Base-by-base conservation (phyloP, 768 basidiomycete species). In the Pseudohyphozyma bogoriensis region DNA sequence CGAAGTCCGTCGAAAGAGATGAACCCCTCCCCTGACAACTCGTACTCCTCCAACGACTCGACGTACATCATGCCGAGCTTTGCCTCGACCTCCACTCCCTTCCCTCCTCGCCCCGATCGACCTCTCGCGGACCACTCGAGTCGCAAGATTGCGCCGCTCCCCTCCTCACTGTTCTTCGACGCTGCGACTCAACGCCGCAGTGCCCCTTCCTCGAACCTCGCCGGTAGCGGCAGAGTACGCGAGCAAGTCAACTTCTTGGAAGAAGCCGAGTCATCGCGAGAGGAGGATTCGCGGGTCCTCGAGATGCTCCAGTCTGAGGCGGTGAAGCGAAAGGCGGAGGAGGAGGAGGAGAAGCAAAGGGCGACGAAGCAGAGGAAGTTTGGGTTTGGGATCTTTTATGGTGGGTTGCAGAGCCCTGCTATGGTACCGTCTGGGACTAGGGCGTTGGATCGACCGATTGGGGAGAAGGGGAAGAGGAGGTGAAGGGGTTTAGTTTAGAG, bases 261-360 rank as follows among this genome's bases (percentile, higher is more conserved):
- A 37, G 61, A 66, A 20, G 61, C 61, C 28, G 61, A 63, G 33
- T 51, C 47, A 8, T 58, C 56, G 7, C 32, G 65, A 13, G 65
- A 66, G 50, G 65, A 66, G 26, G 65, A 66, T 22, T 37, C 58
- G 16, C 51, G 61, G 12, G 57, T 66, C 44, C 22, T 63, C 49
- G 56, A 55, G 37, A 32, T 60, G n/a, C 52, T 66, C 22, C 51
- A 47, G n/a, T 55, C 59, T 50, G 60, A 58, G n/a, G 51, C 49
- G 26, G 50, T 40, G 4, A 51, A 50, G 55, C 54, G 33, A 8
- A 45, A 29, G 33, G 55, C 47, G 37, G 12, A 37, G 12, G 36
- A 24, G 35, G 31, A 4, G 0, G 40, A 16, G 28, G n/a, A n/a
- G n/a, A n/a, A n/a, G n/a, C 11, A 28, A 20, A 29, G 13, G 56